phyloP scores from a whole-genome alignment of 305 asterid genomes.

The Fraxinus greggii region DNA sequence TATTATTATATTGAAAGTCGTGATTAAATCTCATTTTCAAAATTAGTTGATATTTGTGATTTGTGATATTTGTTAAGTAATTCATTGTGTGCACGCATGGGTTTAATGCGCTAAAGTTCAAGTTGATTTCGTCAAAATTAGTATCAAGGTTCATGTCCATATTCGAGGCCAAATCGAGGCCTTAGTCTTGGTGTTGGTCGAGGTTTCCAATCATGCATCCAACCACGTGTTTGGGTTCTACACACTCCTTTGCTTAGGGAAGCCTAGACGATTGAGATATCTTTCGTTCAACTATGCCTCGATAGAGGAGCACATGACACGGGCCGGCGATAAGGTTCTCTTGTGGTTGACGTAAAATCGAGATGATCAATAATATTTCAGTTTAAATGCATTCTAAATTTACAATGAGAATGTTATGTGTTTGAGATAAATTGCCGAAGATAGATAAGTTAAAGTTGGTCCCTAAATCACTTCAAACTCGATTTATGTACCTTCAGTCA shows the following conservation, averaged over 20 bases:
- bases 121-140: not conserved
- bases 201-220: not conserved
- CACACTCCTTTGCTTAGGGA: not conserved
- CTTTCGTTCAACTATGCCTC: not conserved
- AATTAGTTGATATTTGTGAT: too few species aligned
- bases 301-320: not conserved
- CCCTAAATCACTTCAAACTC: not conserved
- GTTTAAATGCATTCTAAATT: not conserved
- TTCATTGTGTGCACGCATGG: not conserved
- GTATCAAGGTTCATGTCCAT: not conserved
- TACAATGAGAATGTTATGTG: not conserved
- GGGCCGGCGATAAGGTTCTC: not conserved
- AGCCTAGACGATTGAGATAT: not conserved
- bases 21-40: not conserved
- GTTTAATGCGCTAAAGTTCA: not conserved
- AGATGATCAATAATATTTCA: not conserved
- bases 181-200: not conserved
- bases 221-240: not conserved
- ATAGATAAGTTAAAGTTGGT: not conserved
- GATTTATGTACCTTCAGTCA: not conserved
- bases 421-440: not conserved
- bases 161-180: not conserved
- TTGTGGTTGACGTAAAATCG: not conserved
- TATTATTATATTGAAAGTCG: not conserved
- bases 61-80: not conserved